A percentile compares a stretch with the other conserved stretches of the same genome.
Conservation (phyloP, 768 basidiomycete genomes). For the Pholiota microspora region DNA sequence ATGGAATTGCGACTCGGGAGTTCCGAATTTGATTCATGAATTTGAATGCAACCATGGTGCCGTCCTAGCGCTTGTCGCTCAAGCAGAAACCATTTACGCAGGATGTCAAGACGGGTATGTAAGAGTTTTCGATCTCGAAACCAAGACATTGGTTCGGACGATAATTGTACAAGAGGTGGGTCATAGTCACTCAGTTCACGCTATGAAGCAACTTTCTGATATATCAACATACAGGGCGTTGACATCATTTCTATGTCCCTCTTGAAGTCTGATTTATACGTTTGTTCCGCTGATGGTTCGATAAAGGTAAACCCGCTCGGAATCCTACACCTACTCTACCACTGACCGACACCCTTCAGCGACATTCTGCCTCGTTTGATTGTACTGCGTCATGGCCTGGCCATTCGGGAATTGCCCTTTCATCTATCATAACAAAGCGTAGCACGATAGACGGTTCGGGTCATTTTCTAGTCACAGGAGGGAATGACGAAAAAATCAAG, state of each 20-base stretch:
- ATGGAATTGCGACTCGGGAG: slow-evolving; percentile 55
- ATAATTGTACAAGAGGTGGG: slow-evolving; percentile 82
- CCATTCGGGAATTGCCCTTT: slow-evolving; percentile 81
- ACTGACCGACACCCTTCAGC: slow-evolving; percentile 34
- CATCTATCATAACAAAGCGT: slow-evolving; percentile 57
- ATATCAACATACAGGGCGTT: slow-evolving; percentile 45
- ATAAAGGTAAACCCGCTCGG: slow-evolving; percentile 51
- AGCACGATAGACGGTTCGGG: slow-evolving; percentile 24
- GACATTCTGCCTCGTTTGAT: slow-evolving; percentile 84
- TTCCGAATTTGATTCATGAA: slow-evolving; percentile 53
- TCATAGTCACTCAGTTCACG: not conserved
- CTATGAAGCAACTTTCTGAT: not conserved
- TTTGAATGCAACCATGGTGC: slow-evolving; percentile 78
- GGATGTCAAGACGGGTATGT: slow-evolving; percentile 95
- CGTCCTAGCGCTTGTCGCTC: slow-evolving; percentile 73
- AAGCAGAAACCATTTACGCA: slow-evolving; percentile 82
- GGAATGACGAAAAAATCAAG: slow-evolving; percentile 84
- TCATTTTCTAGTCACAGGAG: slow-evolving; percentile 68
- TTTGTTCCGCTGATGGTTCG: slow-evolving; percentile 64
- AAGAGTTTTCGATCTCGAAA: slow-evolving; percentile 88
- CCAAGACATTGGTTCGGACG: slow-evolving; percentile 80
- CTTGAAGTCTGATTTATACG: slow-evolving; percentile 62
- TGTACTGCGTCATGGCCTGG: slow-evolving; percentile 81
- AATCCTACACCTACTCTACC: not conserved
- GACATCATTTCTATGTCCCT: slow-evolving; percentile 84